Conservation (phyloP, 257 asterid species). For the Solanum megistacrolobum region DNA sequence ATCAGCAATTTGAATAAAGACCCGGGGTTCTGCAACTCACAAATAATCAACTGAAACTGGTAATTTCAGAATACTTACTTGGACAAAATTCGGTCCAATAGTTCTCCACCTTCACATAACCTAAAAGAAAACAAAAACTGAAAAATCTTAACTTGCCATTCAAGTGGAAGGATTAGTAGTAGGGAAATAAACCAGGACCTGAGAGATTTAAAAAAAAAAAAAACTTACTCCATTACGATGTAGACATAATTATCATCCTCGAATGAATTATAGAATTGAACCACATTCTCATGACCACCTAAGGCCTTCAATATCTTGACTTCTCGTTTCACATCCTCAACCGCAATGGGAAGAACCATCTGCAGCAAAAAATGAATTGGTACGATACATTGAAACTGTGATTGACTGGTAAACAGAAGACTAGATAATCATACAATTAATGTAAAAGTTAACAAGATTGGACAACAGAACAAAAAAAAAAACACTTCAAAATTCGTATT, state of each 20-base stretch:
- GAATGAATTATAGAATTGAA: slow-evolving; percentile 83
- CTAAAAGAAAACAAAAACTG: slow-evolving; percentile 22
- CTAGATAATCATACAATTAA: background rate
- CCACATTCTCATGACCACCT: slow-evolving; percentile 96
- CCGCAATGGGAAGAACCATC: slow-evolving; percentile 98
- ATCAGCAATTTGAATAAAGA: background rate
- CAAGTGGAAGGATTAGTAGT: background rate
- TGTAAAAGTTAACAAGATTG: background rate
- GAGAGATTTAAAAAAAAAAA: background rate
- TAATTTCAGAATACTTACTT: slow-evolving; percentile 42
- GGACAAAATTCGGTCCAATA: slow-evolving; percentile 87
- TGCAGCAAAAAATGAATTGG: slow-evolving; percentile 11
- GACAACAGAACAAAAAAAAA: background rate
- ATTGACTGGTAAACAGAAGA: background rate
- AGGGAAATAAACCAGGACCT: background rate
- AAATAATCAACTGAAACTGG: background rate
- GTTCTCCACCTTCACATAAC: slow-evolving; percentile 96
- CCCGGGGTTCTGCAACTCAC: background rate
- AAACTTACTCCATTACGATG: slow-evolving; percentile 96
- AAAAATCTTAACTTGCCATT: background rate
- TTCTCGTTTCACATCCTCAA: slow-evolving; percentile 96
- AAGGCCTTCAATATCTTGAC: slow-evolving; percentile 92
- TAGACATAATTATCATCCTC: slow-evolving; percentile 84
- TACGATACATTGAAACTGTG: background rate
- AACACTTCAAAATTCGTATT: background rate